Percentiles rank a stretch among this genome's conserved stretches.
Conservation (phyloP, 83 land plant genomes). For the Diphasiastrum complanatum region DNA sequence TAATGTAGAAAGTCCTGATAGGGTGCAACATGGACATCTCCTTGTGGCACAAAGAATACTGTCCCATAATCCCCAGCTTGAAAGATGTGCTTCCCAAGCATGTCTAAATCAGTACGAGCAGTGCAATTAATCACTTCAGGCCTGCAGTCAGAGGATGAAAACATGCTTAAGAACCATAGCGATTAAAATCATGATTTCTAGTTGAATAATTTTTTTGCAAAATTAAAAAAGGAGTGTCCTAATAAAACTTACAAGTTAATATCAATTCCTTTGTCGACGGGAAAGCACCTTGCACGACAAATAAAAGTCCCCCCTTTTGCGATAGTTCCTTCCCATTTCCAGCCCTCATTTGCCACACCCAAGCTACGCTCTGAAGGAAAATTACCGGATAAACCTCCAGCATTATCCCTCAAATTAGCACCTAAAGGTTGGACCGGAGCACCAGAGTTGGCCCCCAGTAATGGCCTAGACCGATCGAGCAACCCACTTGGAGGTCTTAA, state of each 20-base stretch:
- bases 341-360: conserved; percentile 36
- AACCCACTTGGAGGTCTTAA: no score
- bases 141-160: conserved; percentile 33
- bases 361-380: no score
- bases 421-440: no score
- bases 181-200: no score
- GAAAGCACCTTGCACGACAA: conserved; percentile 87
- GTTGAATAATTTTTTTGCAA: no score
- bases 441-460: no score
- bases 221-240: no score
- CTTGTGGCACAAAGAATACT: conserved; percentile 66
- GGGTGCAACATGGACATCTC: conserved; percentile 49
- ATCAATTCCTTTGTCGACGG: conserved; percentile 68
- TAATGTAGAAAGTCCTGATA: conserved; percentile 78
- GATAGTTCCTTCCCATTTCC: conserved; percentile 92
- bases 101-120: conserved; percentile 71
- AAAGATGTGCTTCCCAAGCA: conserved; percentile 74
- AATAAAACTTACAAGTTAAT: conserved; percentile 59
- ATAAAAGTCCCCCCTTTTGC: conserved; percentile 92
- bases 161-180: background rate
- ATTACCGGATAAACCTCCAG: no score
- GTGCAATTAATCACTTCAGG: conserved; percentile 73
- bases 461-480: no score
- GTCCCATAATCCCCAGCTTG: conserved; percentile 51
- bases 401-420: no score